Percentiles rank a stretch among this genome's conserved stretches.
These are phyloP conservation scores for Ascochyta pisi DNA, from an alignment of 2,329 filamentous ascomycete species.

Conservation along the genomic window DNA sequence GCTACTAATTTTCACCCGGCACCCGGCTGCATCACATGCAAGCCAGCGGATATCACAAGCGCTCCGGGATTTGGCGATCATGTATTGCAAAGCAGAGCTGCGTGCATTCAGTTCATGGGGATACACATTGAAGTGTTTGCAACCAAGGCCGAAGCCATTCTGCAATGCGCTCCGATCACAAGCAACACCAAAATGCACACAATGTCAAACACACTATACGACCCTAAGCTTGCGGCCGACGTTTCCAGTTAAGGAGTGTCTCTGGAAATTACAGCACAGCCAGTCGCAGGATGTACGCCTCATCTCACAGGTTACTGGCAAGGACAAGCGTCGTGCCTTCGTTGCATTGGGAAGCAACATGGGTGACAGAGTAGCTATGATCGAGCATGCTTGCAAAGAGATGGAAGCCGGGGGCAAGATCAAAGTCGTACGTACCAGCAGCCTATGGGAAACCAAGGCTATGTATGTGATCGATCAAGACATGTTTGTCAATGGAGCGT, in stretches of 20 bases:
- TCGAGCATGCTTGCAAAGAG: conserved; percentile 80
- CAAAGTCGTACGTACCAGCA: conserved; percentile 78
- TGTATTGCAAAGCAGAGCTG: conserved; percentile 10
- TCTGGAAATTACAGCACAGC: background rate
- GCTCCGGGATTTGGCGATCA: conserved; percentile 1
- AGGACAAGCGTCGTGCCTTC: conserved; percentile 64
- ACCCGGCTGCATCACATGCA: conserved; percentile 28
- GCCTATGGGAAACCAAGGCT: conserved; percentile 90
- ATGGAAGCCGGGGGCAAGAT: conserved; percentile 75
- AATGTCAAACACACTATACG: conserved; percentile 2
- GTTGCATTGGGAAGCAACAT: conserved; percentile 93
- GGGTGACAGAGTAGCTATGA: conserved; percentile 82
- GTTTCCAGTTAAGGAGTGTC: background rate
- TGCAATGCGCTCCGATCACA: background rate
- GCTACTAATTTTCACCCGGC: conserved; percentile 18
- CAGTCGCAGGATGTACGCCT: conserved; percentile 9
- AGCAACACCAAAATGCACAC: background rate
- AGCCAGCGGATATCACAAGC: conserved; percentile 9
- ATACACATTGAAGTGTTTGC: background rate
- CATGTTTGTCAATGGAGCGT: conserved; percentile 89
- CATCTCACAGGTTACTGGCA: conserved; percentile 16
- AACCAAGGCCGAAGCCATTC: background rate
- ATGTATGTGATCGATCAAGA: conserved; percentile 96
- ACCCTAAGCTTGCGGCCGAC: background rate
- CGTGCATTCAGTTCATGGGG: background rate